Base-by-base conservation (phyloP, 306 rosid species). In the Lagenaria siceraria region DNA sequence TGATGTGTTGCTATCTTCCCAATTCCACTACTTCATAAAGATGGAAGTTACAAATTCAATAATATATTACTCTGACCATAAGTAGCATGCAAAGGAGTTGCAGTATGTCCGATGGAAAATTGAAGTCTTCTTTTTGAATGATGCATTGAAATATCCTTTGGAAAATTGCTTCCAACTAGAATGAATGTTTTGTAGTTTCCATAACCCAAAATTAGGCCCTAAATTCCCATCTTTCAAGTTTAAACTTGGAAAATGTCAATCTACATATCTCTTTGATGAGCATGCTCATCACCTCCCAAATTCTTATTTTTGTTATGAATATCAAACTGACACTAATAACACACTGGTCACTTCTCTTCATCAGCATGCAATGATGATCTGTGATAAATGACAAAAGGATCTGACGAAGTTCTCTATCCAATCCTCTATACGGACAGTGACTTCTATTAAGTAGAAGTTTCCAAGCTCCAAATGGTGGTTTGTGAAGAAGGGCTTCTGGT, bases 311-410 rank as follows among this genome's bases (percentile, higher is more conserved):
- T 42, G 55, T 42, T 69, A 21, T 24, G 54, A 69, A 46, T 53
- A 43, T 71, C 55, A 48, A 48, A 25, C 42, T 71, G 14, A 15
- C 59, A 48, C 13, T 71, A 71, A 1, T 54, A 18, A 69, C 69
- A 24, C 65, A 68, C 55, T 49, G 51, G 40, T 64, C 51, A 29
- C 58, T 29, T 64, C 46, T 60, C 35, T 62, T 82, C 70, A 88
- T 86, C 96, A 92, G 97, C 90, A 86, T 87, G 89, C 96, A 87
- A 88, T 87, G 93, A 87, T 87, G 97, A 90, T 87, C 91, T 92
- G 88, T 90, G 87, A 88, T 88, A 80, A 86, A 22, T 88, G 80
- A 68, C 86, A 86, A 49, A 86, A 85, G 86, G 90, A 78, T 78
- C 79, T 81, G 84, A 90, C 87, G 82, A 87, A 83, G 80, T 80